Percentiles rank a stretch among this genome's conserved stretches.
Conservation (phyloP, 1,284 basidiomycete species). For the Xerocomus cyaneibrunnescens region DNA sequence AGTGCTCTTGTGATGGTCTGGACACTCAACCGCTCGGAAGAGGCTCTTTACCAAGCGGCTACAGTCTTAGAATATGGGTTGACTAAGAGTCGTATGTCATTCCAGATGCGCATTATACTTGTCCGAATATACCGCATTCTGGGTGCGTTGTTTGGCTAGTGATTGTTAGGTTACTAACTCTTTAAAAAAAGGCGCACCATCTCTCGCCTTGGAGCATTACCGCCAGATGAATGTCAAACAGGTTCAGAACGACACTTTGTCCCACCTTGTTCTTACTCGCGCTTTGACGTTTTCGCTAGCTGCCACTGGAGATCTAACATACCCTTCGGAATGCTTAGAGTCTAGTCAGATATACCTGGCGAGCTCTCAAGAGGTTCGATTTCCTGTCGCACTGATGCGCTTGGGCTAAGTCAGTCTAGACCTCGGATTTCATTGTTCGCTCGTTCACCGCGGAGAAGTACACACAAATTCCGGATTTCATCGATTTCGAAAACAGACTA, state of each 20-base stretch:
- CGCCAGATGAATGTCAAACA: constrained; percentile 74
- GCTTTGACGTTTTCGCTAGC: constrained; percentile 78
- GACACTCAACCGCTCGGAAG: constrained; percentile 51
- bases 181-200: constrained; percentile 56
- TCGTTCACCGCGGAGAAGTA: constrained; percentile 79
- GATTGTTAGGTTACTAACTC: constrained; percentile 1
- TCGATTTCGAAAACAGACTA: constrained; percentile 71
- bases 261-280: constrained; percentile 74
- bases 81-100: constrained; percentile 73
- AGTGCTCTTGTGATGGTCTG: constrained; percentile 69
- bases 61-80: constrained; percentile 71
- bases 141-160: constrained; percentile 42
- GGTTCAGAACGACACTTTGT: constrained; percentile 82
- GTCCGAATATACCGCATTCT: constrained; percentile 78
- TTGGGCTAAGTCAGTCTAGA: constrained; percentile 44
- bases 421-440: constrained; percentile 73
- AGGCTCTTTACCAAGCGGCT: constrained; percentile 61
- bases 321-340: constrained; percentile 70
- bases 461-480: constrained; percentile 83
- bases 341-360: constrained; percentile 75
- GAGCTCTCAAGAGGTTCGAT: constrained; percentile 69
- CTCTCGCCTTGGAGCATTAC: constrained; percentile 74
- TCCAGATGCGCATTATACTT: constrained; percentile 70
- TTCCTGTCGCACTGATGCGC: neutral
- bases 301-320: constrained; percentile 67